phyloP scores from a whole-genome alignment of 768 basidiomycete species.

The Tulasnella sp. region DNA sequence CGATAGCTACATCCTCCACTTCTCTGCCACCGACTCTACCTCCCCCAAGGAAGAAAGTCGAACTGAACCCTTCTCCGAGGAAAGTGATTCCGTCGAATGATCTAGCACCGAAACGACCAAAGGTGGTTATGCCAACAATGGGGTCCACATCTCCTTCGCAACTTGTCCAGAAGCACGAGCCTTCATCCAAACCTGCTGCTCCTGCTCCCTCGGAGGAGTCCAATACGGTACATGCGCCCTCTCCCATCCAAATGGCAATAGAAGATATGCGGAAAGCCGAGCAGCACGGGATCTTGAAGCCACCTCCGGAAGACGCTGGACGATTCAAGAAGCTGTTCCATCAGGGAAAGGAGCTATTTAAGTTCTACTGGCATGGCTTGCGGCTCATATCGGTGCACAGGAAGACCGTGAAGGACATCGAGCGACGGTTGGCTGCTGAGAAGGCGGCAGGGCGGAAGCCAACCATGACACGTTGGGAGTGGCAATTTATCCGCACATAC shows the following conservation, averaged over 20 bases:
- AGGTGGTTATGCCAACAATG: background rate
- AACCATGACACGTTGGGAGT: slow-evolving; percentile 56
- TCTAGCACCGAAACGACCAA: background rate
- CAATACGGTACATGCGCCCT: slow-evolving; percentile 19
- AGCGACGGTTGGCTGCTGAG: slow-evolving; percentile 35
- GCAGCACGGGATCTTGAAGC: slow-evolving; percentile 54
- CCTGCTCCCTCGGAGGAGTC: background rate
- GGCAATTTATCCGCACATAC: slow-evolving; percentile 56
- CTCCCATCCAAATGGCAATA: slow-evolving; percentile 42
- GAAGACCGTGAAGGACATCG: slow-evolving; percentile 43
- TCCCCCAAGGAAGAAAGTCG: background rate
- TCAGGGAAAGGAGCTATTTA: slow-evolving; percentile 43
- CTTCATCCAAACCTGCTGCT: background rate
- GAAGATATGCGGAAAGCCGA: slow-evolving; percentile 41
- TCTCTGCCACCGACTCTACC: background rate
- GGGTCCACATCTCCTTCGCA: background rate
- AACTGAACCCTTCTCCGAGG: slow-evolving; percentile 7
- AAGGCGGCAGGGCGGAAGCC: slow-evolving; percentile 40
- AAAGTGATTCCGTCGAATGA: background rate
- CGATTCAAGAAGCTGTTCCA: slow-evolving; percentile 42
- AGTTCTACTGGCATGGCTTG: slow-evolving; percentile 76
- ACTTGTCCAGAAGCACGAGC: background rate
- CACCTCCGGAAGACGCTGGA: slow-evolving; percentile 53
- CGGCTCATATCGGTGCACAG: slow-evolving; percentile 52
- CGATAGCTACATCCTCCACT: too few species aligned